phyloP scores from a whole-genome alignment of 2,329 filamentous ascomycete genomes.

The Teratosphaeria destructans region DNA sequence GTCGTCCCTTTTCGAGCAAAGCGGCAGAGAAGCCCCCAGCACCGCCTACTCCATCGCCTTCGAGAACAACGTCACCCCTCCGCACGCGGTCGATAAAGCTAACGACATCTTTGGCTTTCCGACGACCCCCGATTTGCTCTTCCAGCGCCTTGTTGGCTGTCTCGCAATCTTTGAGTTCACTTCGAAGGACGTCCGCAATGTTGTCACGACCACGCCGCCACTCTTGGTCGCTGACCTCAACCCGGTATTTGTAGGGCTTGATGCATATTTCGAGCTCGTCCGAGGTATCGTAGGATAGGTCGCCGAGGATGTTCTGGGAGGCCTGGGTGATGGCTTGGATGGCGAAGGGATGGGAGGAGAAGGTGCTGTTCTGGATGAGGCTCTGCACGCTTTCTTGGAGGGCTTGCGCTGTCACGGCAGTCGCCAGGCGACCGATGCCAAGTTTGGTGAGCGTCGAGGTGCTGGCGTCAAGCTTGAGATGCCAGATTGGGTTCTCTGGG shows the following conservation, averaged over 20 bases:
- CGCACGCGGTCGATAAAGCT: constrained; percentile 81
- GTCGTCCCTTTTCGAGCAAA: constrained; percentile 67
- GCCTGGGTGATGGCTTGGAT: constrained; percentile 88
- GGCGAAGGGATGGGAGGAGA: constrained; percentile 82
- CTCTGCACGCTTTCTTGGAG: constrained; percentile 74
- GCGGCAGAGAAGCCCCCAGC: constrained; percentile 89
- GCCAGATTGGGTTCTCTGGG: constrained; percentile 80
- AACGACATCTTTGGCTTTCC: constrained; percentile 84
- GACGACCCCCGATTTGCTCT: constrained; percentile 63
- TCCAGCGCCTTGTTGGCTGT: constrained; percentile 66
- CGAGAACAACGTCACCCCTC: constrained; percentile 72
- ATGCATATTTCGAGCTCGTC: constrained; percentile 99
- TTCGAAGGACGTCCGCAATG: constrained; percentile 68
- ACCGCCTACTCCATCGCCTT: constrained; percentile 65
- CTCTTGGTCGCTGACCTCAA: constrained; percentile 84
- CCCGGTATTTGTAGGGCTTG: constrained; percentile 97
- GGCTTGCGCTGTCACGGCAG: constrained; percentile 79
- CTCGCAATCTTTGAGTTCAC: constrained; percentile 77
- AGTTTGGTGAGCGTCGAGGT: constrained; percentile 85
- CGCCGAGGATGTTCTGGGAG: constrained; percentile 78
- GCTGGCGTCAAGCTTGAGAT: constrained; percentile 84
- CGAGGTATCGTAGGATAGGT: constrained; percentile 91
- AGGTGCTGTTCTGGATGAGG: constrained; percentile 71
- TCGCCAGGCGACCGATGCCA: constrained; percentile 84
- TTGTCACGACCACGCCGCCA: constrained; percentile 82